Conservation (phyloP, 106 monocot genomes). For the Acorus gramineus region DNA sequence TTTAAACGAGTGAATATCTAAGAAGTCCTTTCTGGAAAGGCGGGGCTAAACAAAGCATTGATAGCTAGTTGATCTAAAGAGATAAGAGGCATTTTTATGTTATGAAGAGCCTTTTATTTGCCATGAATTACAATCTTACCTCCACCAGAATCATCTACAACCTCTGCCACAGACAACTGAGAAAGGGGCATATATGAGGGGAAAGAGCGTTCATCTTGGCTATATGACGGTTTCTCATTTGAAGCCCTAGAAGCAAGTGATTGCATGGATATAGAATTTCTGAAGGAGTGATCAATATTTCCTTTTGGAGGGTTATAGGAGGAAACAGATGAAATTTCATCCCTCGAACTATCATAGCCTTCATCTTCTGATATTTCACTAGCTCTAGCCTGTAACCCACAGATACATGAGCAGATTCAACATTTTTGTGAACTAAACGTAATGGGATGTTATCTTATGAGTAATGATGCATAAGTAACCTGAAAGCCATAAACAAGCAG, state of each 20-base stretch:
- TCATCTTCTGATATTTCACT: slow-evolving; percentile 82
- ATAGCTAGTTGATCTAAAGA: too few species aligned
- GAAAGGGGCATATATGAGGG: slow-evolving; percentile 47
- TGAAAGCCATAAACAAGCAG: too few species aligned
- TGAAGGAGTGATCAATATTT: slow-evolving; percentile 34
- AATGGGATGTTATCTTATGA: too few species aligned
- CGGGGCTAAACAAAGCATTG: too few species aligned
- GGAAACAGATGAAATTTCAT: slow-evolving; percentile 93
- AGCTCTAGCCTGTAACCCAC: slow-evolving; percentile 45
- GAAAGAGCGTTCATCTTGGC: slow-evolving; percentile 34
- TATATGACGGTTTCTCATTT: slow-evolving; percentile 20
- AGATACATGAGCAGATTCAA: too few species aligned
- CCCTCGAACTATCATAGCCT: slow-evolving; percentile 90
- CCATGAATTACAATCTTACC: slow-evolving; percentile 18
- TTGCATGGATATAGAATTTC: slow-evolving; percentile 57
- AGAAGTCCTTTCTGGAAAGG: too few species aligned
- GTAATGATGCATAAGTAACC: too few species aligned
- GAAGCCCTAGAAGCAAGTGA: slow-evolving; percentile 51
- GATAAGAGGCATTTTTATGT: too few species aligned
- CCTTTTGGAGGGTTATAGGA: slow-evolving; percentile 66
- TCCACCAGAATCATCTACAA: slow-evolving; percentile 43
- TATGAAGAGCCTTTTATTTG: too few species aligned
- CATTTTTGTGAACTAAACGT: too few species aligned
- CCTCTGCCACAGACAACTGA: slow-evolving; percentile 59
- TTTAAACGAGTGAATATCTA: too few species aligned